Percentiles rank a stretch among this genome's conserved stretches.
Evolutionary conservation across 2,329 filamentous ascomycete genomes (phyloP).

Genomic region (Conoideocrella luteorostrata): DNA sequence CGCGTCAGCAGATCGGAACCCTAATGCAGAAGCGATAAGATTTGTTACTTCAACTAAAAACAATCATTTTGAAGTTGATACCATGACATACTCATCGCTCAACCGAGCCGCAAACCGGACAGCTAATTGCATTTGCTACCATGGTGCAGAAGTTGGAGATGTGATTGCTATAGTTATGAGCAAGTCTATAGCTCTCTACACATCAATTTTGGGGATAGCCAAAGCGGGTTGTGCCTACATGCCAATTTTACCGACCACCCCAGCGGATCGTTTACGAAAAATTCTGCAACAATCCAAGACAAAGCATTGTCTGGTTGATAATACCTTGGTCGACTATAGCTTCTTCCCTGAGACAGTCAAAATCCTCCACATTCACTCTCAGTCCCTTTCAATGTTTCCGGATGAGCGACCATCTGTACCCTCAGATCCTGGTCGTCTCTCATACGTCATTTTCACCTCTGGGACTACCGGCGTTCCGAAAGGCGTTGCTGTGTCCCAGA

Average conservation of each 20-base stretch:
- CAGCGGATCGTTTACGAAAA: constrained; percentile 49
- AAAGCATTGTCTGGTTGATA: constrained; percentile 36
- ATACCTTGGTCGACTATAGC: constrained; percentile 14
- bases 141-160: constrained; percentile 42
- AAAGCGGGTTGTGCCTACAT: constrained; percentile 75
- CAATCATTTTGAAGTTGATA: constrained; percentile 22
- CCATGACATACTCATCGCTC: constrained; percentile 58
- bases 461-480: constrained; percentile 78
- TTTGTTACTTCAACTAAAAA: constrained; percentile 43
- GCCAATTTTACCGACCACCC: constrained; percentile 70
- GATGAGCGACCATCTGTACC: constrained; percentile 29
- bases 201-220: constrained; percentile 64
- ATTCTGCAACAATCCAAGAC: constrained; percentile 58
- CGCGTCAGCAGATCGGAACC: constrained; percentile 36
- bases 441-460: constrained; percentile 78
- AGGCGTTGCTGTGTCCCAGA: constrained; percentile 70
- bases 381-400: constrained; percentile 21
- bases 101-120: constrained; percentile 59
- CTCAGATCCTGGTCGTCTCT: constrained; percentile 44
- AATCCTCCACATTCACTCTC: constrained; percentile 28
- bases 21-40: constrained; percentile 54
- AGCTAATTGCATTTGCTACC: constrained; percentile 44
- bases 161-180: constrained; percentile 71
- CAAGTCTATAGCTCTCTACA: constrained; percentile 67
- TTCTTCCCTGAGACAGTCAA: constrained; percentile 11